Evolutionary conservation across 73 alveolate genomes (phyloP).

Genomic region (Symbiodinium natans): DNA sequence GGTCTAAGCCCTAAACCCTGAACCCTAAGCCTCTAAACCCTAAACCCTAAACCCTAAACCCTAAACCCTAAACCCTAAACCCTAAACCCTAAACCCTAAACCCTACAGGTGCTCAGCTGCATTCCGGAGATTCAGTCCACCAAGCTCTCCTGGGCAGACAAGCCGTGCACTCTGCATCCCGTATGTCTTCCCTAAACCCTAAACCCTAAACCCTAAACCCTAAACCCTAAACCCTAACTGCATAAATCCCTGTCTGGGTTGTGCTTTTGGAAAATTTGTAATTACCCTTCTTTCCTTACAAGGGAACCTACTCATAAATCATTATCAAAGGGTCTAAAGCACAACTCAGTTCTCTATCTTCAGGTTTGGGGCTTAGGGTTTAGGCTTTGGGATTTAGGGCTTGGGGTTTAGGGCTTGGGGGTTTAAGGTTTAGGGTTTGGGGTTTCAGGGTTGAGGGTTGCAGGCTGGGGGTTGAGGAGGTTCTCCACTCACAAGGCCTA

Average conservation of each 20-base stretch:
- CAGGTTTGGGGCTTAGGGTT: too few relatives aligned
- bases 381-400: too few relatives aligned
- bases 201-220: too few relatives aligned
- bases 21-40: not conserved
- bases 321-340: too few relatives aligned
- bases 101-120: slow-evolving; percentile 41
- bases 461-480: not conserved
- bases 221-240: not conserved
- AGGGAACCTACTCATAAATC: too few relatives aligned
- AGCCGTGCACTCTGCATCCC: not conserved
- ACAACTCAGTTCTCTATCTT: too few relatives aligned
- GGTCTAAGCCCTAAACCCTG: too few relatives aligned
- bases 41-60: not conserved
- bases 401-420: too few relatives aligned
- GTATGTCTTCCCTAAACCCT: too few relatives aligned
- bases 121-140: slow-evolving; percentile 82
- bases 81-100: not conserved
- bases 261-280: not conserved
- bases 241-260: not conserved
- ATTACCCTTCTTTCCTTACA: not conserved
- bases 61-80: not conserved
- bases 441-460: too few relatives aligned
- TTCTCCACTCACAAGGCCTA: too few relatives aligned
- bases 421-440: too few relatives aligned
- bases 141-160: slow-evolving; percentile 83